Base-by-base conservation (phyloP, 805 yeast species). In the Hanseniaspora vineae region DNA sequence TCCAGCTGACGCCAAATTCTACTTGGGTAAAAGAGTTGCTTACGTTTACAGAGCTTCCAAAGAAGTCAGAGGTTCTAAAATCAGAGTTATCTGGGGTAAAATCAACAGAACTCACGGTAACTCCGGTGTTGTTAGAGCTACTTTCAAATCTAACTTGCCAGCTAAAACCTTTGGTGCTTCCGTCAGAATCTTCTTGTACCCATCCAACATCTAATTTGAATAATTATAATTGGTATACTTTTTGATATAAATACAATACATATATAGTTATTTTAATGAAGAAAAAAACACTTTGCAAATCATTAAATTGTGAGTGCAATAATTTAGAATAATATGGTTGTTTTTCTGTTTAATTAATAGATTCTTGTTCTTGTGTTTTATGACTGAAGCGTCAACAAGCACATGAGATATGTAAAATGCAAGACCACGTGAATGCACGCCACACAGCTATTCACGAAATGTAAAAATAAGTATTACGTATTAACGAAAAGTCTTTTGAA, bases 71-170 rank as follows among this genome's bases (percentile, higher is more conserved):
- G 97, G 97, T 73, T 77, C 97, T 66, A 90, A 92, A 81, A 86
- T 90, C 79, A 87, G 97, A 80, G 97, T 92, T 68, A 88, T 92
- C 78, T 92, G 98, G 98, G 98, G 98, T 75, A 90, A 90, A 80
- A 80, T 92, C 64, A 77, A 94, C 77, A 89, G 97, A 83, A 78
- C 97, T 64, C 98, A 92, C 84, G 98, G 98, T 75, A 86, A 80
- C 89, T 77, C 82, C 66, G 98, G 98, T 77, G 77, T 86, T 62
- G 96, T 92, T 64, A 90, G 98, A 78, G 97, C 98, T 68, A 86
- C 81, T 77, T 92, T 92, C 95, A 89, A 86, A 79, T 80, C 84
- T 76, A 92, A 92, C 89, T 83, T 92, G 70, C 98, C 98, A 74
- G 89, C 98, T 64, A 89, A 90, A 85, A 88, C 97, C 66, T 90